Evolutionary conservation across 805 yeast genomes (phyloP), one percentile per base, ranked within the genome.

Genomic region (Kodamaea kakaduensis): DNA sequence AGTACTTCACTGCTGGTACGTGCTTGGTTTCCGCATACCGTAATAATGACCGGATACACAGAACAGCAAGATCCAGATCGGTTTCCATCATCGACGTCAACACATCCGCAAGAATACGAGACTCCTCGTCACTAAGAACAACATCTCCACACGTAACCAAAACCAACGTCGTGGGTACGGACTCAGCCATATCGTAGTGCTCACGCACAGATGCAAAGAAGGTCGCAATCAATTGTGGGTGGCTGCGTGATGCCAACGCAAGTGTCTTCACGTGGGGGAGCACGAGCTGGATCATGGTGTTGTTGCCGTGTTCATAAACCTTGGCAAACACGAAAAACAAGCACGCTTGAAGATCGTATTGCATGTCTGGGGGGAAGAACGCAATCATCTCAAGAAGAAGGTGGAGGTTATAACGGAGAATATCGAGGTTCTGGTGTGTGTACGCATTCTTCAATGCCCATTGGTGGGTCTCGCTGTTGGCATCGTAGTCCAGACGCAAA

Each of bases 301-400:
- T 65, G 28, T 64, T 59, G 34, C 56, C 47, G 40, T 49, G 61
- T 47, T 75, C 72, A 50, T 73, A 75, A 33, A 82, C 63, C 46
- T 69, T 66, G 5, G 81, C 75, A 38, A 83, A 72, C 5, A 82
- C 69, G 47, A 71, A 80, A 16, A 89, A 57, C 25, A 84, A 48
- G 47, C 95, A 81, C 0, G 89, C 72, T 50, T 76, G 77, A 18
- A 90, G 59, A 53, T 90, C 97, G 9, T 66, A 56, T 45, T 76
- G 76, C 30, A 86, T 82, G 13, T 81, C 68, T 17, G 68, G 75
- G 0, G 94, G 90, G 46, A 89, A 78, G 21, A 62, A 63, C 10
- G 67, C 68, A 15, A 78, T 69, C 79, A 84, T 82, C 6, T 65
- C 75, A n/a, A 78, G 74, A 15, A 84, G 61, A 1, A 73, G 66